Evolutionary conservation across 371 early-diverging fungal species (phyloP), one percentile per base, ranked within the genome.

Genomic region (Mortierella sp.): DNA sequence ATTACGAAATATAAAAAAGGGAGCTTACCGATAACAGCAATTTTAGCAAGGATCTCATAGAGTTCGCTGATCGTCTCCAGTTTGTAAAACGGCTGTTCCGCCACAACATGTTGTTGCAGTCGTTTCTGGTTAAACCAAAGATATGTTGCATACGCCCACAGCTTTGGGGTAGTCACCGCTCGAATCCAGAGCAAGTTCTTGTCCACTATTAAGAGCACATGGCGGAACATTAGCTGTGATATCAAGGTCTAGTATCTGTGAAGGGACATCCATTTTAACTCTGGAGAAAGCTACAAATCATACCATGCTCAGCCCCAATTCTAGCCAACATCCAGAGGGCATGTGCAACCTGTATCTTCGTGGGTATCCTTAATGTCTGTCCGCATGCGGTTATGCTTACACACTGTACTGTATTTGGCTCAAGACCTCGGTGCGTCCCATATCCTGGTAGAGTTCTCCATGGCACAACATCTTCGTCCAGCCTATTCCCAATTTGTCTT

Each of bases 151-250:
- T 22, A 65, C 6, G 65, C 65, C 65, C 65, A 65, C 8, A 65
- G 49, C 16, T 51, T 49, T 3, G 65, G 52, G 20, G 54, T 49
- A 3, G 51, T n/a, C 16, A 52, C 35, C 18, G 4, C 26, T 20
- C 37, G 65, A n/a, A 65, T 30, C 52, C 65, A 65, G 39, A 52
- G n/a, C 65, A 65, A 28, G 37, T 65, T 65, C 54, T 35, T 65
- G 20, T 3, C 22, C n/a, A n/a, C 51, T 51, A 51, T 8, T 8
- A 51, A n/a, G 51, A 51, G n/a, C n/a, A n/a, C 18, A 51, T n/a
- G 49, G n/a, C 18, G 0, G 9, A 51, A n/a, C 9, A 5, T 51
- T n/a, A 51, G 51, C n/a, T n/a, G 22, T n/a, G 8, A 5, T 5
- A 51, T 14, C 3, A 43, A 8, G 16, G 16, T 16, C 16, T 43